These are phyloP conservation scores for Monoraphidium neglectum DNA, from an alignment of 139 green algal species.

Conservation along the genomic window DNA sequence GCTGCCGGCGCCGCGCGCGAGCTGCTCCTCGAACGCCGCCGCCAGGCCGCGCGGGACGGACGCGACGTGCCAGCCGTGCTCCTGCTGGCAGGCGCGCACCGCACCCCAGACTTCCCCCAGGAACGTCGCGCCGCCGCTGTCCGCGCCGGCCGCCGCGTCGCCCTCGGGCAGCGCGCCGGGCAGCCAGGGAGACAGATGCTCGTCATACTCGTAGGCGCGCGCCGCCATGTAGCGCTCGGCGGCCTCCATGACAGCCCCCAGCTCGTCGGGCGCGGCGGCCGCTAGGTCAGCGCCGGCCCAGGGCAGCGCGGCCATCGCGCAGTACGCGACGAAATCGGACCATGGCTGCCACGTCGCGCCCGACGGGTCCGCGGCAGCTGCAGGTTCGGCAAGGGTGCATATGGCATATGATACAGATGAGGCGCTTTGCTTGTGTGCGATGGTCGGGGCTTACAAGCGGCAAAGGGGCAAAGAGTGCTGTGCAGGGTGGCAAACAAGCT, in stretches of 20 bases:
- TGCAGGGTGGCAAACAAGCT: not conserved
- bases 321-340: constrained; percentile 70
- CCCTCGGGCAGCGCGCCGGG: constrained; percentile 16
- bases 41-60: constrained; percentile 39
- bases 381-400: not conserved
- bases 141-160: constrained; percentile 48
- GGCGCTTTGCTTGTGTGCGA: not conserved
- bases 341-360: constrained; percentile 77
- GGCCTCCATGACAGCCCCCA: constrained; percentile 24
- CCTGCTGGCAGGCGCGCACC: constrained; percentile 42
- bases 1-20: not conserved
- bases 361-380: constrained; percentile 9
- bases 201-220: constrained; percentile 40
- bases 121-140: constrained; percentile 77
- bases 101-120: constrained; percentile 57
- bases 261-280: constrained; percentile 36
- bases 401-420: not conserved
- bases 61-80: constrained; percentile 41
- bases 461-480: not conserved
- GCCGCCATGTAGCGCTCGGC: constrained; percentile 64
- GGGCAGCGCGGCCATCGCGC: constrained; percentile 64
- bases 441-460: not conserved
- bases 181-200: constrained; percentile 38
- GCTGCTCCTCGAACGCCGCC: constrained; percentile 20
- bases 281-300: constrained; percentile 69